A percentile compares a stretch with the other conserved stretches of the same genome.
Evolutionary conservation across 2,329 filamentous ascomycete species (phyloP).

Genomic region (Phaeomoniella chlamydospora): DNA sequence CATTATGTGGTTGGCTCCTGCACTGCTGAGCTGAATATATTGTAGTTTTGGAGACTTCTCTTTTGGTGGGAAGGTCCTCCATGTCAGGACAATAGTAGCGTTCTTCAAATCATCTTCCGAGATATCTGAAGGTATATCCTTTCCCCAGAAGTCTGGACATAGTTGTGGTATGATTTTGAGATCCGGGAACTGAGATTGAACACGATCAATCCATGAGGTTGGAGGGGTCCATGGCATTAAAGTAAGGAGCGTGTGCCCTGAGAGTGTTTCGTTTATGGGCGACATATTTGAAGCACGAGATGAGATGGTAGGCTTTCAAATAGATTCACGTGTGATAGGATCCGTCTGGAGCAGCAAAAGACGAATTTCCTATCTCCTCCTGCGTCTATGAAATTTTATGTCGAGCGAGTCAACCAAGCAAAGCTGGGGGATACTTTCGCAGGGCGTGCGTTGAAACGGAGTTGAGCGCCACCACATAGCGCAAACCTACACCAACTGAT

Average conservation of each 20-base stretch:
- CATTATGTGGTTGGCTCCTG: conserved; percentile 30
- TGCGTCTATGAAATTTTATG: no score
- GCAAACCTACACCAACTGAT: no score
- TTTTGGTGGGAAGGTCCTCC: conserved; percentile 1
- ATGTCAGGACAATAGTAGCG: background rate
- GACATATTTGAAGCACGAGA: background rate
- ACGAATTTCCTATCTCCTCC: no score
- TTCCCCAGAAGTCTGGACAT: background rate
- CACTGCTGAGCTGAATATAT: conserved; percentile 30
- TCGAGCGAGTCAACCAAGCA: no score
- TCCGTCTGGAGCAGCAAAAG: no score
- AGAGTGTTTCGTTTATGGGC: no score
- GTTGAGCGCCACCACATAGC: no score
- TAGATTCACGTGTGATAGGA: no score
- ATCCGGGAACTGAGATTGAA: conserved; percentile 27
- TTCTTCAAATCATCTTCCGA: background rate
- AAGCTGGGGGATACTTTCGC: no score
- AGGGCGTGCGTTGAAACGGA: no score
- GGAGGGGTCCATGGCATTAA: background rate
- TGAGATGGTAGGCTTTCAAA: no score
- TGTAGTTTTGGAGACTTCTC: conserved; percentile 17
- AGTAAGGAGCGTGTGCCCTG: background rate
- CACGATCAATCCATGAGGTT: conserved; percentile 13
- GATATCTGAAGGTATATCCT: background rate
- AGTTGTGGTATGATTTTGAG: conserved; percentile 23